These are phyloP conservation scores for Babesia gibsoni DNA, from an alignment of 169 alveolate species.

Conservation along the genomic window DNA sequence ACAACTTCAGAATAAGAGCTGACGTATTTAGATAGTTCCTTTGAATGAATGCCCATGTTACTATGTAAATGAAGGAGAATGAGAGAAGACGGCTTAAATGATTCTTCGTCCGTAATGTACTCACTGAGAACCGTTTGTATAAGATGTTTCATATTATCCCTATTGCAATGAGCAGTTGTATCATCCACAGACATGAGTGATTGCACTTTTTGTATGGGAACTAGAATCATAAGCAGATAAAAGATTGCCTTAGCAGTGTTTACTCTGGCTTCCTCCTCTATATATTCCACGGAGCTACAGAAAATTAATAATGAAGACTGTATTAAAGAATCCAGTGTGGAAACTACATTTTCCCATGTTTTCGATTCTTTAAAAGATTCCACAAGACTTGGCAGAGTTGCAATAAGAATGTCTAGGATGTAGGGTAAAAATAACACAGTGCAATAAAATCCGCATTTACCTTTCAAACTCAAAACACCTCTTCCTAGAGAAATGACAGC, in stretches of 20 bases:
- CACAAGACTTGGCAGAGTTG: not conserved
- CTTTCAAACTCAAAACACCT: not conserved
- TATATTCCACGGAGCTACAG: slow-evolving; percentile 30
- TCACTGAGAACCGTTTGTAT: not conserved
- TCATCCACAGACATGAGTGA: not conserved
- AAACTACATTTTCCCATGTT: not conserved
- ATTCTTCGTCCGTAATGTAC: slow-evolving; percentile 5
- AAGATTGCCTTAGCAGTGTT: not conserved
- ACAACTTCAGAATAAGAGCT: not conserved
- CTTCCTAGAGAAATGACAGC: not conserved
- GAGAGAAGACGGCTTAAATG: slow-evolving; percentile 18
- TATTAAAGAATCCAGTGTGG: slow-evolving; percentile 6
- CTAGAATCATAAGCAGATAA: not conserved
- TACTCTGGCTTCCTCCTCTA: not conserved
- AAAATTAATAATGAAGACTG: slow-evolving; percentile 16
- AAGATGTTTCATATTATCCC: not conserved
- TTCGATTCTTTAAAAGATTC: not conserved
- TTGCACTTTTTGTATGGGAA: slow-evolving; percentile 17
- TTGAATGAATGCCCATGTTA: not conserved
- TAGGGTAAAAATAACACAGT: not conserved
- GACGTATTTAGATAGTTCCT: not conserved
- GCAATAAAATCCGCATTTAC: not conserved
- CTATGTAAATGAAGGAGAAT: slow-evolving; percentile 5
- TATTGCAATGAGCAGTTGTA: not conserved
- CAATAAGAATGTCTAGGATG: slow-evolving; percentile 7